phyloP scores from a whole-genome alignment of 768 basidiomycete species.

The Terana coerulea region DNA sequence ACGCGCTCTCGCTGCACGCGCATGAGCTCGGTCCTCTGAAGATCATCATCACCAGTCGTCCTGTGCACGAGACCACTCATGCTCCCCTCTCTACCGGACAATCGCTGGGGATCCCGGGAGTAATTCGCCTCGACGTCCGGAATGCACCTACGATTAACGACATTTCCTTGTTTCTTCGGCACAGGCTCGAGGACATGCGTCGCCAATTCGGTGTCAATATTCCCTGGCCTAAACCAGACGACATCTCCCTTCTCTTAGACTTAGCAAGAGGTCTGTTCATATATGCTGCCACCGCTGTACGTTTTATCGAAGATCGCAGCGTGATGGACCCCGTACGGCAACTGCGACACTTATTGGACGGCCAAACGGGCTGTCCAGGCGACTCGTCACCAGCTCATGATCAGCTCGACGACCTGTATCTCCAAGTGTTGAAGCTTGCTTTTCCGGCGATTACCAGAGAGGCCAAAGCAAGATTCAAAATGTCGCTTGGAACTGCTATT shows the following conservation, averaged over 20 bases:
- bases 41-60: conserved; percentile 17
- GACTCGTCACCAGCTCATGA: neutral
- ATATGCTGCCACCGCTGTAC: conserved; percentile 19
- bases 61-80: conserved; percentile 6
- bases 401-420: neutral
- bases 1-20: neutral
- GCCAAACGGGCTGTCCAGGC: too few species aligned
- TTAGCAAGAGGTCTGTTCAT: conserved; percentile 18
- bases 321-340: conserved; percentile 1
- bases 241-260: neutral
- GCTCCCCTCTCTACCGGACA: neutral
- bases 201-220: neutral
- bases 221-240: conserved; percentile 3
- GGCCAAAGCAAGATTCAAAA: neutral
- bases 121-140: neutral
- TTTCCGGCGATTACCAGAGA: neutral
- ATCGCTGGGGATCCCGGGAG: neutral
- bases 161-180: neutral
- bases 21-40: conserved; percentile 1
- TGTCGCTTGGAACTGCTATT: neutral
- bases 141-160: neutral
- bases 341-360: neutral
- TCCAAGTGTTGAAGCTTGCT: neutral
- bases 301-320: conserved; percentile 15
- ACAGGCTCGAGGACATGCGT: neutral